Conservation (phyloP, 192 early-diverging fungal species). For the Entomortierella beljakovae region DNA sequence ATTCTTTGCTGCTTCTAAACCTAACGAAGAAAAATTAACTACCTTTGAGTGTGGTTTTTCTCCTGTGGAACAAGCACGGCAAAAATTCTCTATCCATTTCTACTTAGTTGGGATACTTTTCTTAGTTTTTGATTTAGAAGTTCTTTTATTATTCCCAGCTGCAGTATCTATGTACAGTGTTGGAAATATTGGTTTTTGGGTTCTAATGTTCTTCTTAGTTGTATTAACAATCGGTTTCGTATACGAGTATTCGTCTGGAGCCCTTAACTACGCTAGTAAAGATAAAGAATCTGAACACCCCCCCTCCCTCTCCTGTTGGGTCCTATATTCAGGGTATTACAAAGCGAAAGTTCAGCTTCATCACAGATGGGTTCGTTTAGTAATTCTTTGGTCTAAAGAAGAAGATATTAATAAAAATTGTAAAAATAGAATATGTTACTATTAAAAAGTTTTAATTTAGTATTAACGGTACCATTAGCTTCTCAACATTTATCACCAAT, state of each 20-base stretch:
- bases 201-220: constrained; percentile 35
- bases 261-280: constrained; percentile 59
- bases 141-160: constrained; percentile 30
- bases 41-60: constrained; percentile 48
- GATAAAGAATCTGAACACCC: constrained; percentile 59
- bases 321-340: too few relatives aligned
- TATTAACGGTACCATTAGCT: constrained; percentile 7
- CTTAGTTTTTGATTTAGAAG: constrained; percentile 45
- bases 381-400: too few relatives aligned
- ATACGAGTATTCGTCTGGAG: constrained; percentile 33
- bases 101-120: constrained; percentile 45
- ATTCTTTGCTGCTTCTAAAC: constrained; percentile 62
- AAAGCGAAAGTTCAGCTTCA: too few relatives aligned
- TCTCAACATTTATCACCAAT: too few relatives aligned
- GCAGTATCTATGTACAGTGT: constrained; percentile 26
- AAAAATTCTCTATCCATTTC: constrained; percentile 45
- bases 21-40: constrained; percentile 63
- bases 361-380: too few relatives aligned
- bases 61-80: constrained; percentile 37
- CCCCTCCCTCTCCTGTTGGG: too few relatives aligned
- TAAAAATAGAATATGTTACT: constrained; percentile 8
- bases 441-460: constrained; percentile 7
- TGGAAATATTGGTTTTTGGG: constrained; percentile 23
- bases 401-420: too few relatives aligned
- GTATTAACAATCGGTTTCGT: constrained; percentile 15